phyloP scores from a whole-genome alignment of 768 basidiomycete genomes.

The Kwoniella bestiolae region DNA sequence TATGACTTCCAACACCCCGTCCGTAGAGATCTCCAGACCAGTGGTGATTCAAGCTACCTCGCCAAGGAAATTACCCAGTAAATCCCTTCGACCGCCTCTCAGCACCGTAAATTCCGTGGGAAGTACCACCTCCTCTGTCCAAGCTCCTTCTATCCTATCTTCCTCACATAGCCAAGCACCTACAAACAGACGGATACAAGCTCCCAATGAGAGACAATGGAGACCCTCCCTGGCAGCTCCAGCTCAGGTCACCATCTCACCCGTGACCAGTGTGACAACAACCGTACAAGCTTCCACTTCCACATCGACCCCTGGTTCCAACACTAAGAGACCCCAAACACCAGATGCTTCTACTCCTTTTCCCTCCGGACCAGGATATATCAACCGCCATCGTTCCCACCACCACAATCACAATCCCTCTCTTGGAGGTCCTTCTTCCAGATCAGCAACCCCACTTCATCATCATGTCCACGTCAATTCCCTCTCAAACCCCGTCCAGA shows the following conservation, averaged over 20 bases:
- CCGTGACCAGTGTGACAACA: constrained; percentile 46
- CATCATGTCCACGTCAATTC: constrained; percentile 38
- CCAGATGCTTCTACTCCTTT: constrained; percentile 14
- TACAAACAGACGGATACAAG: constrained; percentile 23
- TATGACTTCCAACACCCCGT: neutral
- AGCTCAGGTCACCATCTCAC: constrained; percentile 48
- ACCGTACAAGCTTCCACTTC: constrained; percentile 35
- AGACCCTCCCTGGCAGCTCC: constrained; percentile 43
- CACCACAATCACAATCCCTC: constrained; percentile 10
- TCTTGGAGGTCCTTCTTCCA: constrained; percentile 24
- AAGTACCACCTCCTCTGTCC: constrained; percentile 22
- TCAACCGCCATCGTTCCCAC: constrained; percentile 16
- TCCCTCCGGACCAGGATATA: constrained; percentile 11
- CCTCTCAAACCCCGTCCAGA: constrained; percentile 17
- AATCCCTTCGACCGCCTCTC: constrained; percentile 29
- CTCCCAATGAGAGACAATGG: constrained; percentile 42
- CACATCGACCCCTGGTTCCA: neutral
- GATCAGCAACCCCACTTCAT: constrained; percentile 23
- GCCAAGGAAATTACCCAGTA: constrained; percentile 6
- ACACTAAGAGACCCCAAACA: constrained; percentile 10
- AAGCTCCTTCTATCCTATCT: constrained; percentile 17
- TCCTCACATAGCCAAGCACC: constrained; percentile 20
- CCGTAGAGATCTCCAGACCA: neutral
- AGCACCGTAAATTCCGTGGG: constrained; percentile 22
- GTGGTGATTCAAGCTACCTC: constrained; percentile 7